Evolutionary conservation across 2,329 filamentous ascomycete species (phyloP).

Genomic region (Nigrospora oryzae): DNA sequence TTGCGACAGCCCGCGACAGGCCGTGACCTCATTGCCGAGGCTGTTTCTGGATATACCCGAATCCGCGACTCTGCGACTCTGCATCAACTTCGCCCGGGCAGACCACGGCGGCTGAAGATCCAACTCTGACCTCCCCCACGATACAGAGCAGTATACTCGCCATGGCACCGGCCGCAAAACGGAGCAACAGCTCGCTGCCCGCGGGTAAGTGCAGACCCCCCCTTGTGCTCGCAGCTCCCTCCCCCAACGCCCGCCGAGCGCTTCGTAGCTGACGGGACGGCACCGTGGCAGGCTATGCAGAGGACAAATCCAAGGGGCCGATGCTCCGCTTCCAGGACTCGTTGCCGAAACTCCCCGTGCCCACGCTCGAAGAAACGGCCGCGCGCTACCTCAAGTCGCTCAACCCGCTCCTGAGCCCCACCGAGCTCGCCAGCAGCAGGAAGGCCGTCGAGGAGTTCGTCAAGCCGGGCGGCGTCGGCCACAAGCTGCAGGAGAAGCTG

Average conservation of each 20-base stretch:
- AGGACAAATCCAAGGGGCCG: constrained; percentile 69
- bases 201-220: constrained; percentile 27
- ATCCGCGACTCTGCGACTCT: too few relatives aligned
- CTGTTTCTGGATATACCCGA: too few relatives aligned
- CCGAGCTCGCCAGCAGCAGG: constrained; percentile 65
- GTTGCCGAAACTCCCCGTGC: constrained; percentile 71
- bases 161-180: constrained; percentile 45
- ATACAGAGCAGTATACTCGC: constrained; percentile 15
- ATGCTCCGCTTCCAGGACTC: constrained; percentile 84
- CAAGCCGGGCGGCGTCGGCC: constrained; percentile 74
- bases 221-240: not conserved
- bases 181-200: constrained; percentile 51
- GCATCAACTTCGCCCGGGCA: not conserved
- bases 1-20: too few relatives aligned
- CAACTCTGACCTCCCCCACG: constrained; percentile 13
- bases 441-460: constrained; percentile 85
- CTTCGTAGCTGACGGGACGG: constrained; percentile 2
- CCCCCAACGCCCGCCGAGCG: not conserved
- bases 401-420: constrained; percentile 60
- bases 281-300: constrained; percentile 56
- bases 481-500: constrained; percentile 81
- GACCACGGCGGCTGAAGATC: not conserved
- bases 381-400: constrained; percentile 74
- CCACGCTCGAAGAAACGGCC: constrained; percentile 74
- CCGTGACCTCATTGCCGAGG: too few relatives aligned